Evolutionary conservation across 2,329 filamentous ascomycete genomes (phyloP), one percentile per base, ranked within the genome.

Genomic region (Raffaelea ambrosiae): DNA sequence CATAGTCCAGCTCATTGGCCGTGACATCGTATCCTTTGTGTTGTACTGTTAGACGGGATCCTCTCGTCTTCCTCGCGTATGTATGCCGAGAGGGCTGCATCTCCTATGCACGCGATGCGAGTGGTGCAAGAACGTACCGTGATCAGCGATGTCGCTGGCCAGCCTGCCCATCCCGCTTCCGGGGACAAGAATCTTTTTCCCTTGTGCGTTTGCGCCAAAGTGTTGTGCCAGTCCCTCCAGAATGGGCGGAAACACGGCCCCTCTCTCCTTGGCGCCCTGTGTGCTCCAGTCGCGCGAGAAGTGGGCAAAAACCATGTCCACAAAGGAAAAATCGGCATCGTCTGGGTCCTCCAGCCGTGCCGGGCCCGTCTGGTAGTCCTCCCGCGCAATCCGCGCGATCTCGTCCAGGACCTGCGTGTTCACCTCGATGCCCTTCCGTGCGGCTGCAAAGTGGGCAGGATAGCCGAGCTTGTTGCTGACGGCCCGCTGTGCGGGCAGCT

Each of bases 131-230:
- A 18, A 44, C 43, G 43, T 13, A 44, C 43, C 43, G 13, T 36
- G 33, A 44, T 44, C 43, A 21, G 43, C 43, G 10, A 44, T 23
- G 31, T 44, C 43, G 19, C 43, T 44, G 20, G 43, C 43, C 33
- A 44, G 43, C 9, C 43, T 44, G 18, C 43, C 43, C 43, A 35
- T 44, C 2, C 43, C 43, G 20, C 43, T 44, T n/a, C 43, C 43
- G 9, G 43, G 43, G 3, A 44, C 29, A n/a, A 44, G 43, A 14
- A 44, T 18, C 43, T 44, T 44, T 3, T 36, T 23, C 29, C 43
- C 43, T 8, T 9, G 4, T 18, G n/a, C 19, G n/a, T 38, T 36
- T 18, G 3, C n/a, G 23, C 43, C 43, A 44, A 36, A 44, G 14
- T 44, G 43, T 18, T 23, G 29, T 19, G 13, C 29, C 4, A 44